Base-by-base conservation (phyloP, 805 yeast genomes). In the Schizosaccharomyces lindneri region DNA sequence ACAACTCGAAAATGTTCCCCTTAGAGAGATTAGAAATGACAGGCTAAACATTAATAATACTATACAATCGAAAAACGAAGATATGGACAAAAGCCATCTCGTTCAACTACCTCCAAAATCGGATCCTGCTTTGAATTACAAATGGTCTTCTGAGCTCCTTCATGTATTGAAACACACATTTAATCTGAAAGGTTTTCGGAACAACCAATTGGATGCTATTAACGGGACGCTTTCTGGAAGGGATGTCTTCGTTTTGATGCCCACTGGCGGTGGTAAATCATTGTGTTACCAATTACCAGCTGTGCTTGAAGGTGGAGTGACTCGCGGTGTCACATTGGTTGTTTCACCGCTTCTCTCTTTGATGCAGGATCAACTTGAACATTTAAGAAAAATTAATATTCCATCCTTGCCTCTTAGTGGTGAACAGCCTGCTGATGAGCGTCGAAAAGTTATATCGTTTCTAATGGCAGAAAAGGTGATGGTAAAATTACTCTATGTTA, bases 181-280 rank as follows among this genome's bases (percentile, higher is more conserved):
- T 73, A 78, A 81, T 41, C 71, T 93, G 43, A 68, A 72, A 3
- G 75, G 77, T 1, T 93, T 93, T 70, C 76, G 98, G 62, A 78
- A 81, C 4, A 85, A 90, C 70, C 98, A 93, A 69, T 72, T 84
- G 46, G 93, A 87, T 62, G 97, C 97, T 0, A 79, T 93, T 5
- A 81, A 83, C 67, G 83, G 95, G 1, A 83, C 78, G 1, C 86
- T 39, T 68, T 83, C 78, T 4, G 95, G 96, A 0, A 77, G 78
- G 55, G 98, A 93, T 70, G 95, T 86, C 0, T 87, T 93, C 73
- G 97, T 93, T 1, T 75, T 93, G 66, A 90, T 93, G 95, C 98
- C 98, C 0, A 93, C 98, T 0, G 98, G 98, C 48, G 98, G 98
- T 61, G 98, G 98, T 61, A 93, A 93, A 69, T 89, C 97, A 0